phyloP scores from a whole-genome alignment of 768 basidiomycete genomes.

The Xerocomellus dryophilus region DNA sequence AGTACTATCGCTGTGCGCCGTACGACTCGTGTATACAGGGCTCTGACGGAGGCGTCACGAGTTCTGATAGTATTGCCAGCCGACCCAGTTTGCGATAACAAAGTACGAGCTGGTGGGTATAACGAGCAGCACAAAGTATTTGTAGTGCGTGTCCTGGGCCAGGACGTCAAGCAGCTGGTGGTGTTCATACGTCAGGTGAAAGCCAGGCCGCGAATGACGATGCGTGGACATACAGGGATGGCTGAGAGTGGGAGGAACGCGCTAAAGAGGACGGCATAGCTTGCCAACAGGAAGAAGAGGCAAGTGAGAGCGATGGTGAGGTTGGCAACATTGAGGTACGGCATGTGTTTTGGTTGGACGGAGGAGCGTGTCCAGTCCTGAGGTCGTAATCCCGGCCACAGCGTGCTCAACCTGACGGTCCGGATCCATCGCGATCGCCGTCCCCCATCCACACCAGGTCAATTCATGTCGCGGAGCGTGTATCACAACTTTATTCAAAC shows the following conservation, averaged over 20 bases:
- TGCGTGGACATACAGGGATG: slow-evolving; percentile 43
- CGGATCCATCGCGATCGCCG: neutral
- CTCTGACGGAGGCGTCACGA: slow-evolving; percentile 45
- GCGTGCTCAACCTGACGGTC: slow-evolving; percentile 9
- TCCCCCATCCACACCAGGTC: slow-evolving; percentile 4
- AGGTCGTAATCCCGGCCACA: slow-evolving; percentile 30
- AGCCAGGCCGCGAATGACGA: neutral
- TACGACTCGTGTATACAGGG: slow-evolving; percentile 1
- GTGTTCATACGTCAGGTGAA: slow-evolving; percentile 21
- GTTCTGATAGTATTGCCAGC: slow-evolving; percentile 96
- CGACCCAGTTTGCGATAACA: slow-evolving; percentile 97
- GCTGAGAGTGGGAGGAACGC: slow-evolving; percentile 56
- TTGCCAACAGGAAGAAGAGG: slow-evolving; percentile 54
- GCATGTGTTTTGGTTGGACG: slow-evolving; percentile 23
- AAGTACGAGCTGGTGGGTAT: slow-evolving; percentile 84
- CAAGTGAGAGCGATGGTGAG: slow-evolving; percentile 44
- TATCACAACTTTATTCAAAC: slow-evolving; percentile 20
- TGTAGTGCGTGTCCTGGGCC: slow-evolving; percentile 80
- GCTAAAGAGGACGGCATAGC: slow-evolving; percentile 64
- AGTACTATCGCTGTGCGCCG: neutral
- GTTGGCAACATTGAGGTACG: slow-evolving; percentile 41
- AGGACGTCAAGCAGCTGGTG: slow-evolving; percentile 61
- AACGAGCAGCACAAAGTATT: slow-evolving; percentile 76
- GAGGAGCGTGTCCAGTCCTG: slow-evolving; percentile 13
- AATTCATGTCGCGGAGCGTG: slow-evolving; percentile 9